Base-by-base conservation (phyloP, 108 stramenopile species). In the Asterionellopsis glacialis region DNA sequence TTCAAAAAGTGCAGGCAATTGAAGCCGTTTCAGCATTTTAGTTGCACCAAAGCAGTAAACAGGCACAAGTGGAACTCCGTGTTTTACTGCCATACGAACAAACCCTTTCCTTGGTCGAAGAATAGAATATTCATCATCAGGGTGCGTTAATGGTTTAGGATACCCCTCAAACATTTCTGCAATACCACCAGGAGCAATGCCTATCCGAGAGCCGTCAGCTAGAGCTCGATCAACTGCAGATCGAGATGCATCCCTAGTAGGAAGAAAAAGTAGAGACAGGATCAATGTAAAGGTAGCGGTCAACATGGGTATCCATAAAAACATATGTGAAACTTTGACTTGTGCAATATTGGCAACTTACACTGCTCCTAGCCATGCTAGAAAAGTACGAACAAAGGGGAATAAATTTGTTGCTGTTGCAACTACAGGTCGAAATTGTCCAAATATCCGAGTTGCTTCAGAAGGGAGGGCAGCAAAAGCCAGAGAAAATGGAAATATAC, bases 111-210 rank as follows among this genome's bases (percentile, higher is more conserved):
- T 76, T 42, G 51, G 43, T 45, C 68, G 61, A 14, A 94, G 57
- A 44, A 96, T 82, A 24, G 85, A 81, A 49, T 82, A 91, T 66
- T 96, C 96, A 55, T 93, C 86, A 41, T 87, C 73, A 1, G 75
- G 85, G 55, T 84, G 79, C 11, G 74, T 82, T 0, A 65, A 67
- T 28, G 65, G 65, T 69, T 87, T 87, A 9, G 92, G 92, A 61
- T 77, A 93, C 1, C 87, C 84, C 64, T 90, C 86, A 63, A 95
- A 94, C 81, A 97, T 97, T 75, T 97, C 96, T 19, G 90, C 90
- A 60, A 97, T 97, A 0, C 96, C 96, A 19, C 96, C 96, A 2
- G 91, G 91, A 7, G 86, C 82, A 14, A 96, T 58, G 0, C 83
- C 87, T 16, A 96, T 50, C 11, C 84, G 28, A 45, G 51, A 52